Evolutionary conservation across 2,329 filamentous ascomycete species (phyloP).

Genomic region (Beauveria sp.): DNA sequence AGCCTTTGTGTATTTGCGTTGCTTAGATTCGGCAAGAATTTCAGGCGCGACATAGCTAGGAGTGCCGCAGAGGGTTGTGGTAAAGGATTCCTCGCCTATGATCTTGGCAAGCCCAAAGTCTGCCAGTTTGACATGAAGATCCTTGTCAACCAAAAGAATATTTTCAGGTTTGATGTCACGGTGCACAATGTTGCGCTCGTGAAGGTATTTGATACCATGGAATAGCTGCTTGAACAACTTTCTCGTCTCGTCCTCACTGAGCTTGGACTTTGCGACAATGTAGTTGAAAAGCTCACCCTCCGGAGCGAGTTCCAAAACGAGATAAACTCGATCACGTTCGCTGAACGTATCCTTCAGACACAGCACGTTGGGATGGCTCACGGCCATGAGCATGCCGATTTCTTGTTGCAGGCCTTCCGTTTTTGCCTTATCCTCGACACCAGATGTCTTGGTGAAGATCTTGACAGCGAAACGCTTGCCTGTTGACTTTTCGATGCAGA

Average conservation of each 20-base stretch:
- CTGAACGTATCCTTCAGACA: constrained; percentile 95
- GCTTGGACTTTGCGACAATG: constrained; percentile 84
- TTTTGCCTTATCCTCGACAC: constrained; percentile 76
- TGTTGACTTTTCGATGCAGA: constrained; percentile 78
- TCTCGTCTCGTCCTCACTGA: constrained; percentile 75
- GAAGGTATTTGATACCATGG: constrained; percentile 89
- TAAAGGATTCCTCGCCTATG: constrained; percentile 96
- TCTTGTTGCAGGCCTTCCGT: constrained; percentile 87
- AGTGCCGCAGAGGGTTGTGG: constrained; percentile 92
- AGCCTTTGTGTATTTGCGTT: constrained; percentile 85
- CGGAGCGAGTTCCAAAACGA: constrained; percentile 82
- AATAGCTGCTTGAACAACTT: constrained; percentile 89
- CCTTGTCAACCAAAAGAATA: constrained; percentile 79
- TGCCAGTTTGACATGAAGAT: constrained; percentile 81
- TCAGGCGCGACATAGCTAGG: constrained; percentile 95
- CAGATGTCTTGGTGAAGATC: constrained; percentile 79
- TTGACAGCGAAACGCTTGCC: constrained; percentile 87
- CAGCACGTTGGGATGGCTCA: constrained; percentile 86
- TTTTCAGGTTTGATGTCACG: constrained; percentile 98
- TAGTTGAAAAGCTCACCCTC: constrained; percentile 95
- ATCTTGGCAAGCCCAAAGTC: constrained; percentile 98
- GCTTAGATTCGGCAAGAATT: constrained; percentile 73
- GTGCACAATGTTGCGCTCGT: constrained; percentile 95
- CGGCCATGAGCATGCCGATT: constrained; percentile 93
- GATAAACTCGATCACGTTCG: constrained; percentile 81